Conservation (phyloP, 768 basidiomycete species). For the Hericium rajendrae region DNA sequence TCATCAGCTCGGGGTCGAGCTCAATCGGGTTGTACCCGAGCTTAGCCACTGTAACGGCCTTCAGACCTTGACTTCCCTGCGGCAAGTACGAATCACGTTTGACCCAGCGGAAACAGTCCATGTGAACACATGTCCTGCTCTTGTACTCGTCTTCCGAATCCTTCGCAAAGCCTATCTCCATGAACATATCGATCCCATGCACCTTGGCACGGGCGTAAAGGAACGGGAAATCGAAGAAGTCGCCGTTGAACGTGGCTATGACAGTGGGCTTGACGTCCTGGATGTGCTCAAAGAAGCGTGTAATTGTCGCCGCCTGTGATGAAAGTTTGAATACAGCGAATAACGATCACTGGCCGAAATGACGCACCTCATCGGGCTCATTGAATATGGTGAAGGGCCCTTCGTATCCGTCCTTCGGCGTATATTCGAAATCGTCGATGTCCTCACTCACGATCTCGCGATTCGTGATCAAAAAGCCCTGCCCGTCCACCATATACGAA, state of each 20-base stretch:
- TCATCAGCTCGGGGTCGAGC: conserved; percentile 97
- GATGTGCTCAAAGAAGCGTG: conserved; percentile 88
- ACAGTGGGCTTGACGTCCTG: conserved; percentile 92
- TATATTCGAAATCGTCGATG: conserved; percentile 98
- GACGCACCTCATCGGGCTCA: conserved; percentile 76
- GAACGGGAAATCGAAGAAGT: conserved; percentile 99
- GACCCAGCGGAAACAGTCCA: conserved; percentile 99
- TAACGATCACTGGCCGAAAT: neutral
- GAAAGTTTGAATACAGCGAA: neutral
- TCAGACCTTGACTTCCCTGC: conserved; percentile 96
- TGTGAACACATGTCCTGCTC: conserved; percentile 84
- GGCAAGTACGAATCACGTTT: conserved; percentile 98
- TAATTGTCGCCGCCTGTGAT: conserved; percentile 67
- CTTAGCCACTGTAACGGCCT: conserved; percentile 94
- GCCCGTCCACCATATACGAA: conserved; percentile 98
- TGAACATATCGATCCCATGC: conserved; percentile 94
- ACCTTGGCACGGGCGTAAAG: conserved; percentile 74
- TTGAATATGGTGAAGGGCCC: conserved; percentile 96
- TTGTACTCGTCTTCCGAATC: conserved; percentile 96
- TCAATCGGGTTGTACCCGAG: conserved; percentile 96
- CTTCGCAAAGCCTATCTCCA: conserved; percentile 86
- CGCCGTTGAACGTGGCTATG: conserved; percentile 97
- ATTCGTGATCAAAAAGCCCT: conserved; percentile 96
- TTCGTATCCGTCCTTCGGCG: conserved; percentile 95
- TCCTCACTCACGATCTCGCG: conserved; percentile 95